Conservation (phyloP, 2,329 filamentous ascomycete genomes). For the Chaetomium globosum region DNA sequence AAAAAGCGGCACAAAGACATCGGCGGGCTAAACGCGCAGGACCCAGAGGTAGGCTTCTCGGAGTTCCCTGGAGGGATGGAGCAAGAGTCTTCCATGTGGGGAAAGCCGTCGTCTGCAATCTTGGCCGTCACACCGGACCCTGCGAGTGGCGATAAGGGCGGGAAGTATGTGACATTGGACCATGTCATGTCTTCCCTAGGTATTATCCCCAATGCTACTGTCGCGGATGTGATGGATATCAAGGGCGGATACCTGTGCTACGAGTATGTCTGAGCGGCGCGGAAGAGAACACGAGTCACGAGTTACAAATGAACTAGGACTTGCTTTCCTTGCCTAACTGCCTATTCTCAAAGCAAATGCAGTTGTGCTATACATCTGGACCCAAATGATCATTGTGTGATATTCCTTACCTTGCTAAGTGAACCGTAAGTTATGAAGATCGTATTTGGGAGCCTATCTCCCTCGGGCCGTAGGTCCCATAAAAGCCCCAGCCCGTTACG, state of each 20-base stretch:
- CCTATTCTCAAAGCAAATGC: background rate
- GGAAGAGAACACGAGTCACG: background rate
- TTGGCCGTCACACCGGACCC: constrained; percentile 14
- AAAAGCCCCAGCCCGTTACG: background rate
- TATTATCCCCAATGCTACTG: constrained; percentile 19
- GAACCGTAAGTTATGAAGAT: background rate
- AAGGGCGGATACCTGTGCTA: constrained; percentile 17
- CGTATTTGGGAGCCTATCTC: background rate
- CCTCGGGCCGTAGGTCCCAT: background rate
- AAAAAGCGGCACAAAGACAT: constrained; percentile 9
- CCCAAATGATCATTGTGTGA: background rate
- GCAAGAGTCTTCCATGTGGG: constrained; percentile 13
- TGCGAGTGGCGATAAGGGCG: constrained; percentile 1
- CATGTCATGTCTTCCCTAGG: constrained; percentile 14
- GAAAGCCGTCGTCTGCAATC: background rate
- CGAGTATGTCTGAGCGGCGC: constrained; percentile 7
- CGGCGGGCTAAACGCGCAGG: constrained; percentile 12
- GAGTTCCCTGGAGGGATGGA: constrained; percentile 13
- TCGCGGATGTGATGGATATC: constrained; percentile 13
- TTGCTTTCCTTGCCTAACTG: background rate
- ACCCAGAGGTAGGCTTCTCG: constrained; percentile 14
- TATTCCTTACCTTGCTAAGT: background rate
- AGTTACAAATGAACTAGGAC: background rate
- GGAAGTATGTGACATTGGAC: constrained; percentile 9
- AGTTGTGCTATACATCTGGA: background rate